A percentile compares a stretch with the other conserved stretches of the same genome.
Conservation (phyloP, 208 protist species). For the Angomonas ambiguus region DNA sequence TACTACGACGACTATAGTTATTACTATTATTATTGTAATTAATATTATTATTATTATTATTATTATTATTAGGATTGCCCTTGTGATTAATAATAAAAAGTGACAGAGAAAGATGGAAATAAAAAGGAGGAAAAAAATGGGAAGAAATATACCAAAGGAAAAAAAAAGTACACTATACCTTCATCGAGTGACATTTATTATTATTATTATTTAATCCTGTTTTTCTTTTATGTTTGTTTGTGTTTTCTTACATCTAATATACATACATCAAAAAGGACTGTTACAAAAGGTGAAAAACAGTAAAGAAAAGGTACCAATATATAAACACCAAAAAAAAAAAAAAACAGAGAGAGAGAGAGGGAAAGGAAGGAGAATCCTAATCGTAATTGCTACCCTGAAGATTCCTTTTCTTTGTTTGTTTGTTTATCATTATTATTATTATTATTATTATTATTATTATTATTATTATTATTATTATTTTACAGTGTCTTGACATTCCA, state of each 20-base stretch:
- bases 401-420: constrained; percentile 3
- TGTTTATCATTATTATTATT: neutral
- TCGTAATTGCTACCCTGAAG: neutral
- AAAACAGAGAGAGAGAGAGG: neutral
- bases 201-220: neutral
- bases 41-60: constrained; percentile 6
- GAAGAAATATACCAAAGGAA: constrained; percentile 8
- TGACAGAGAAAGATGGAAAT: no score
- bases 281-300: no score
- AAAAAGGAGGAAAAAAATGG: neutral
- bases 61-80: no score
- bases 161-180: neutral
- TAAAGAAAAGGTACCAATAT: no score
- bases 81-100: no score
- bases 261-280: no score
- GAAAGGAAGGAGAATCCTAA: neutral
- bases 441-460: neutral
- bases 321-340: neutral
- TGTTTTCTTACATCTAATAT: neutral
- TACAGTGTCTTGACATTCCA: constrained; percentile 55
- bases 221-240: neutral
- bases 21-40: no score
- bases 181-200: neutral
- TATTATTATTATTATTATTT: neutral
- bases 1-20: no score